Evolutionary conservation across 2,329 filamentous ascomycete genomes (phyloP).

Genomic region (Lachnellula suecica): DNA sequence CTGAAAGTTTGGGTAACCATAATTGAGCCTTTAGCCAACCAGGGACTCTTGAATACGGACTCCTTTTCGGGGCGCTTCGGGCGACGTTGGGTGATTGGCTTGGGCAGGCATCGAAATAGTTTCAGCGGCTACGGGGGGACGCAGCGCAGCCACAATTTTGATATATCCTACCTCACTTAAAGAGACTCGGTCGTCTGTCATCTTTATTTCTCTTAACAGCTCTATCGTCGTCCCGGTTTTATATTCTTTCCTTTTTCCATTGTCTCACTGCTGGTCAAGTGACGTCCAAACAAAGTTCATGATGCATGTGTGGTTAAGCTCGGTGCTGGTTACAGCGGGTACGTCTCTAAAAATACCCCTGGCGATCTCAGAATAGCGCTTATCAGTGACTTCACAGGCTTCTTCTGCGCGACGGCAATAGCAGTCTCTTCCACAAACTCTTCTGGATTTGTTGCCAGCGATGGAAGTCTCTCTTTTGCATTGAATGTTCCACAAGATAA

Average conservation of each 20-base stretch:
- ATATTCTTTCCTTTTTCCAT: not conserved
- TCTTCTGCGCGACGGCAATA: slow-evolving; percentile 9
- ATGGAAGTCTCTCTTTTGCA: slow-evolving; percentile 47
- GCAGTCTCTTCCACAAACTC: slow-evolving; percentile 38
- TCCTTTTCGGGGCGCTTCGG: slow-evolving; percentile 2
- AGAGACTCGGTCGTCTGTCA: not conserved
- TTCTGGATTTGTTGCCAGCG: slow-evolving; percentile 45
- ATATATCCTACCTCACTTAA: not conserved
- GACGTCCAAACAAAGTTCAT: not conserved
- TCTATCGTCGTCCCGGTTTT: too few species aligned
- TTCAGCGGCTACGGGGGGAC: not conserved
- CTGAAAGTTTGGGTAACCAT: too few species aligned
- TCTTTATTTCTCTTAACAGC: not conserved
- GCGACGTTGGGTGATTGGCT: not conserved
- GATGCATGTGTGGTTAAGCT: slow-evolving; percentile 17
- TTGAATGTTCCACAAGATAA: slow-evolving; percentile 48
- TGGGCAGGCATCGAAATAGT: not conserved
- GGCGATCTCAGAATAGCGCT: not conserved
- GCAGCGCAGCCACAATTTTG: not conserved
- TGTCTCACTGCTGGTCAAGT: not conserved
- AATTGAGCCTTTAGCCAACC: not conserved
- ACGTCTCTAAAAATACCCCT: not conserved
- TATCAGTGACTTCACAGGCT: slow-evolving; percentile 5
- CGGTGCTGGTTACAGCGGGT: slow-evolving; percentile 15
- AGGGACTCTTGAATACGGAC: not conserved